Conservation (phyloP, 441 rosid genomes). For the Omphalea diandra region DNA sequence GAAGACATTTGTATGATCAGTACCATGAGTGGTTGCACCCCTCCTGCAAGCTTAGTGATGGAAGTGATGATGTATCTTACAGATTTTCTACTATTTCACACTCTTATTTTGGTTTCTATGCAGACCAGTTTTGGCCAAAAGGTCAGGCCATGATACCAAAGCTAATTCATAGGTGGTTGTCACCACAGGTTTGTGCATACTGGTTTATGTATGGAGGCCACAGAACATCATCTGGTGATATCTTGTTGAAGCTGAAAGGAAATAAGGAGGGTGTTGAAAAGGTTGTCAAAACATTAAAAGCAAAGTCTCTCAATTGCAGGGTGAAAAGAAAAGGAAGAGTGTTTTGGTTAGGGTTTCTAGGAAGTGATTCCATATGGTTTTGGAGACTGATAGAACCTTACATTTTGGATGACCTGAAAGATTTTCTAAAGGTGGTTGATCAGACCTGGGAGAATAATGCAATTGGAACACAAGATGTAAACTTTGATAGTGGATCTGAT, state of each 20-base stretch:
- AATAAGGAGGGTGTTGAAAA: constrained; percentile 51
- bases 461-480: constrained; percentile 31
- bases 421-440: constrained; percentile 32
- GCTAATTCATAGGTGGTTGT: constrained; percentile 83
- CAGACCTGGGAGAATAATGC: constrained; percentile 15
- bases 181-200: constrained; percentile 68
- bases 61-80: constrained; percentile 35
- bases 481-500: constrained; percentile 43
- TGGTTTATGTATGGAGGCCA: constrained; percentile 86
- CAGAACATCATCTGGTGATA: constrained; percentile 58
- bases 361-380: constrained; percentile 55
- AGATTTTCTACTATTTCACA: constrained; percentile 56
- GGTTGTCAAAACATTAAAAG: constrained; percentile 50
- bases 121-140: constrained; percentile 71
- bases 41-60: constrained; percentile 36
- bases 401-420: constrained; percentile 51
- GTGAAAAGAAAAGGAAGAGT: constrained; percentile 74
- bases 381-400: constrained; percentile 71
- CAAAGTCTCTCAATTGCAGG: constrained; percentile 55
- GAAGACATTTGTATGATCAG: constrained; percentile 56
- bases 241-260: constrained; percentile 72
- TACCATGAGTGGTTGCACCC: constrained; percentile 79
- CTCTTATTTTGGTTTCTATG: constrained; percentile 67
- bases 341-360: constrained; percentile 81
- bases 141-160: constrained; percentile 66